Percentiles rank a stretch among this genome's conserved stretches.
phyloP scores from a whole-genome alignment of 2,329 filamentous ascomycete genomes.

The Zalaria sp. region DNA sequence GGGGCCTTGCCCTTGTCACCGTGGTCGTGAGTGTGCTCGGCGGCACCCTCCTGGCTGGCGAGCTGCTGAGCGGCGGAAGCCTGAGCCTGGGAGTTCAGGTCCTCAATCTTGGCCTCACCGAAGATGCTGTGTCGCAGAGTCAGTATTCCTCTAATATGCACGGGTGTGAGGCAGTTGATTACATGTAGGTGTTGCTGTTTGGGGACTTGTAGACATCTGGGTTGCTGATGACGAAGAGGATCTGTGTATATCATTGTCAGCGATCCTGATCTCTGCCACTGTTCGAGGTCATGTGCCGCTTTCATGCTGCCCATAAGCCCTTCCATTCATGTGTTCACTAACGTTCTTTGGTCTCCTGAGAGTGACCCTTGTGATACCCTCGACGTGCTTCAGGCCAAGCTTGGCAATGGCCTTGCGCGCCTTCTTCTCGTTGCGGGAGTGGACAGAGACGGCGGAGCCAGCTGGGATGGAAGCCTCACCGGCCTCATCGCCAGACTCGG shows the following conservation, averaged over 20 bases:
- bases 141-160: slow-evolving; percentile 6
- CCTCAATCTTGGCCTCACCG: slow-evolving; percentile 99
- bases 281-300: no score
- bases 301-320: neutral
- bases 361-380: slow-evolving; percentile 95
- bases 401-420: slow-evolving; percentile 98
- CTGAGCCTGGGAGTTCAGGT: slow-evolving; percentile 96
- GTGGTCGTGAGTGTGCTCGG: slow-evolving; percentile 60
- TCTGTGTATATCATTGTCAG: slow-evolving; percentile 38
- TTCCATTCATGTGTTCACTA: slow-evolving; percentile 31
- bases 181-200: slow-evolving; percentile 99
- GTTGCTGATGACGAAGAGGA: slow-evolving; percentile 99
- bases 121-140: slow-evolving; percentile 57
- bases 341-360: slow-evolving; percentile 98
- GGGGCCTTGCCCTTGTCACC: slow-evolving; percentile 61
- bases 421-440: slow-evolving; percentile 99
- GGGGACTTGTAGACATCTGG: slow-evolving; percentile 99
- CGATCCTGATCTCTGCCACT: neutral
- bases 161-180: slow-evolving; percentile 28
- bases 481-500: slow-evolving; percentile 57
- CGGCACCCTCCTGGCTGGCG: slow-evolving; percentile 53
- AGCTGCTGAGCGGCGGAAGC: slow-evolving; percentile 92
- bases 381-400: slow-evolving; percentile 89
- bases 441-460: slow-evolving; percentile 78
- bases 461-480: slow-evolving; percentile 58